phyloP scores from a whole-genome alignment of 2,329 filamentous ascomycete species.

The Teratosphaeria viscida region DNA sequence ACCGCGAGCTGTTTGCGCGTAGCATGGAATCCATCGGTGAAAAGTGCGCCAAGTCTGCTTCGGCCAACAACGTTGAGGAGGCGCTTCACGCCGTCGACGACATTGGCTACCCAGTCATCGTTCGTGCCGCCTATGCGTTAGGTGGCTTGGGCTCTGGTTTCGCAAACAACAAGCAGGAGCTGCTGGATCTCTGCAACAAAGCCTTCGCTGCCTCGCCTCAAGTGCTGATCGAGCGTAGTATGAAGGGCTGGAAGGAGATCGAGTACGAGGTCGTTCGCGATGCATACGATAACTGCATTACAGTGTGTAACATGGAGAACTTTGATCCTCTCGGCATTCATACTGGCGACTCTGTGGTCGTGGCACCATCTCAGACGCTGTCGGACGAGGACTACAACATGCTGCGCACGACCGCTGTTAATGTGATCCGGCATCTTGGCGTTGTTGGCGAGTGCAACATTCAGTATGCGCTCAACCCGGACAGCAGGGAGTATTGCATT shows the following conservation, averaged over 20 bases:
- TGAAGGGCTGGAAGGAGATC: slow-evolving; percentile 99
- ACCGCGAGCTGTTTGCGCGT: slow-evolving; percentile 90
- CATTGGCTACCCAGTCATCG: slow-evolving; percentile 94
- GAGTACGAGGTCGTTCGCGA: slow-evolving; percentile 98
- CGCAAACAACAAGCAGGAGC: slow-evolving; percentile 73
- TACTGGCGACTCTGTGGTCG: slow-evolving; percentile 95
- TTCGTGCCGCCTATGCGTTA: slow-evolving; percentile 89
- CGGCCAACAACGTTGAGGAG: slow-evolving; percentile 79
- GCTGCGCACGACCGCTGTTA: slow-evolving; percentile 92
- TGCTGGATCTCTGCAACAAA: slow-evolving; percentile 83
- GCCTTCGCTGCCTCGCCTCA: slow-evolving; percentile 92
- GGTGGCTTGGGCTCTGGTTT: slow-evolving; percentile 94
- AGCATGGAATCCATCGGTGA: slow-evolving; percentile 98
- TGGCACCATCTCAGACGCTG: slow-evolving; percentile 90
- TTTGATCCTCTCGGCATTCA: slow-evolving; percentile 97
- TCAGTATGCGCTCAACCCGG: slow-evolving; percentile 92
- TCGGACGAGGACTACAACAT: slow-evolving; percentile 99
- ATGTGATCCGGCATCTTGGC: slow-evolving; percentile 91
- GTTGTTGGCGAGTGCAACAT: slow-evolving; percentile 99
- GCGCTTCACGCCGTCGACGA: slow-evolving; percentile 77
- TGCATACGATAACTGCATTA: slow-evolving; percentile 94
- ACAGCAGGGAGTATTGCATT: slow-evolving; percentile 94
- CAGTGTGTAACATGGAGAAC: slow-evolving; percentile 99
- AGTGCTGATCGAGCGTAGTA: slow-evolving; percentile 91
- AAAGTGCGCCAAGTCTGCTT: slow-evolving; percentile 95